Evolutionary conservation across 768 basidiomycete species (phyloP).

Genomic region (Phaffia tasmanica): DNA sequence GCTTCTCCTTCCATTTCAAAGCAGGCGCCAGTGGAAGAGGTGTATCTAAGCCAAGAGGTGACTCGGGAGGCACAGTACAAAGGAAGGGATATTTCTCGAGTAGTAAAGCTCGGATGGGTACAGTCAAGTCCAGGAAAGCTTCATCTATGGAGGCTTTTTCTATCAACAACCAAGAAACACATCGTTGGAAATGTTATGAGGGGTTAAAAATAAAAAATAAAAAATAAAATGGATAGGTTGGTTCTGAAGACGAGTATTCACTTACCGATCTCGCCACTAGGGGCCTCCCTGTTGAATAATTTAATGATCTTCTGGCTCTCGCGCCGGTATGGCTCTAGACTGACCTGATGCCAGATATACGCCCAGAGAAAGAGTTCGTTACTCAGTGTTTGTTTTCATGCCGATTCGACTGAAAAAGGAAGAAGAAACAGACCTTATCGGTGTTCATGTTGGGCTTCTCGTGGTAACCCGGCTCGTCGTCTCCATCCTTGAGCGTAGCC

Average conservation of each 20-base stretch:
- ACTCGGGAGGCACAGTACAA: slow-evolving; percentile 54
- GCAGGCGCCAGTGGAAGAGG: slow-evolving; percentile 44
- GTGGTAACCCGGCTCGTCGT: slow-evolving; percentile 79
- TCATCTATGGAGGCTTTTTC: slow-evolving; percentile 98
- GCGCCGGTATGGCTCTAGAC: slow-evolving; percentile 79
- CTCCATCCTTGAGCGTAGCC: slow-evolving; percentile 66
- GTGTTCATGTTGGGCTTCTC: slow-evolving; percentile 76
- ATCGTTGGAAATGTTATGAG: slow-evolving; percentile 4
- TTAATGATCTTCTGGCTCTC: slow-evolving; percentile 79
- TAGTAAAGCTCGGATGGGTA: slow-evolving; percentile 62
- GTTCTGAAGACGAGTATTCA: neutral
- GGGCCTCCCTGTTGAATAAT: slow-evolving; percentile 67
- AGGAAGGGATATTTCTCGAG: slow-evolving; percentile 69
- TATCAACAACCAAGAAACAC: slow-evolving; percentile 33
- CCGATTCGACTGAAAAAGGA: neutral
- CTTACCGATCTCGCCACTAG: slow-evolving; percentile 70
- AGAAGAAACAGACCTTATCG: slow-evolving; percentile 61
- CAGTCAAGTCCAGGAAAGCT: slow-evolving; percentile 84
- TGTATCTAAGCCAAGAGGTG: slow-evolving; percentile 60
- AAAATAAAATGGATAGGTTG: neutral
- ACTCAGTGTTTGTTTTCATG: neutral
- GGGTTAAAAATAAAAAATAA: neutral
- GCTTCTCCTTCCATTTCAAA: slow-evolving; percentile 33
- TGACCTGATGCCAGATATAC: slow-evolving; percentile 49
- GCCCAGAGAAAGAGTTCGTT: neutral